Conservation (phyloP, 108 stramenopile species). For the Seminavis robusta region DNA sequence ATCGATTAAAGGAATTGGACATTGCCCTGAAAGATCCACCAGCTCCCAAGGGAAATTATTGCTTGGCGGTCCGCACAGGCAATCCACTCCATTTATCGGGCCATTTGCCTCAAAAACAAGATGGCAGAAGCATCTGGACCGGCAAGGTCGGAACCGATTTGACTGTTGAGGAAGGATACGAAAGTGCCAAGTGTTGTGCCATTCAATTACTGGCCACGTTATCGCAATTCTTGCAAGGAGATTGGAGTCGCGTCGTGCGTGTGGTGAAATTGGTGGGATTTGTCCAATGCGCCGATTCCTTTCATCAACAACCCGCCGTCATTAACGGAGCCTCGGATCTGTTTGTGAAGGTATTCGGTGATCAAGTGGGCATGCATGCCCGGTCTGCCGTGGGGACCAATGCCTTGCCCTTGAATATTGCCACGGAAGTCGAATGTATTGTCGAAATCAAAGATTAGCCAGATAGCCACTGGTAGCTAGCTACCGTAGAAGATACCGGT, state of each 20-base stretch:
- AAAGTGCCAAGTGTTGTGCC: conserved; percentile 57
- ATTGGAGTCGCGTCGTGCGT: conserved; percentile 47
- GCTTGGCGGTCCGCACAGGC: no score
- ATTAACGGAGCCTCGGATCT: conserved; percentile 73
- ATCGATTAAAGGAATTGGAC: no score
- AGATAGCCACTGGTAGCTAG: no score
- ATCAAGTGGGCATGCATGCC: conserved; percentile 60
- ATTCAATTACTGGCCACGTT: conserved; percentile 64
- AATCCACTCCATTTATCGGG: no score
- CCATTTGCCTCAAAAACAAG: no score
- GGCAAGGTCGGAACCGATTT: no score
- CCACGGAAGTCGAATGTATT: conserved; percentile 58
- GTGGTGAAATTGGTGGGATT: conserved; percentile 56
- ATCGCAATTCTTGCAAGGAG: conserved; percentile 40
- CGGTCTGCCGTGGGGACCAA: conserved; percentile 49
- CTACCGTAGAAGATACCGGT: no score
- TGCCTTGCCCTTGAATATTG: conserved; percentile 42
- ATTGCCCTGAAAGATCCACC: no score
- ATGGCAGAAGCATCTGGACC: no score
- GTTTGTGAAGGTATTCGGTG: conserved; percentile 62
- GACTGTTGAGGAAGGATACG: no score
- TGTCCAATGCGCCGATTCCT: conserved; percentile 67
- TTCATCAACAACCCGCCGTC: conserved; percentile 55
- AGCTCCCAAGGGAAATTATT: no score
- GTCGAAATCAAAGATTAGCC: conserved; percentile 44